Base-by-base conservation (phyloP, 371 early-diverging fungal species). In the Capillidium rhysosporum region DNA sequence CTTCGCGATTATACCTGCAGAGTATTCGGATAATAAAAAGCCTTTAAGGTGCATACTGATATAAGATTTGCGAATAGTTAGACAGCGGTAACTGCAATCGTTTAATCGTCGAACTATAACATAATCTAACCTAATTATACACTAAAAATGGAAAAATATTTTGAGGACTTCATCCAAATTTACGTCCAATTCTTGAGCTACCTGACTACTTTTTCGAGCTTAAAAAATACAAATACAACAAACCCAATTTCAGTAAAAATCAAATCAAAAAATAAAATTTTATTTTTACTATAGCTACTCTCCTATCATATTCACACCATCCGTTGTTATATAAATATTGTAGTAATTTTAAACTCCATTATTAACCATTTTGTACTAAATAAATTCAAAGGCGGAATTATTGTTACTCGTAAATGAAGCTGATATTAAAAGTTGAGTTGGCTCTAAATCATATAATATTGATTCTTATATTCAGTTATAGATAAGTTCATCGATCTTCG, bases 171-270 rank as follows among this genome's bases (percentile, higher is more conserved):
- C 69, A 0, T 84, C 85, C 21, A 75, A 76, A n/a, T 79, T 69
- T 58, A 73, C 69, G 23, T 71, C 62, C 1, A 73, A 75, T 72
- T 98, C 99, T 34, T 87, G 71, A 2, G 83, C 82, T 14, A 99
- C 95, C 61, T 99, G 85, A 25, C 82, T 74, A 0, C 97, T 86
- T 87, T 98, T 92, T 61, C 86, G 80, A 20, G 95, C 84, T 2
- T 99, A 96, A 12, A 99, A 97, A n/a, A 99, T 92, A 59, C 99
- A 97, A n/a, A 99, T 92, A 59, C 99, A 83, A 54, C 99, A 80
- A 21, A 99, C 99, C 61, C 98, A 98, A 21, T 18, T 14, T 28
- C 5, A n/a, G 12, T 18, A 26, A 26, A 3, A 2, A 47, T 47
- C 25, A 47, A 45, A 47, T 49, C 18, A n/a, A 46, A 24, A 18